Conservation (phyloP, 345 rosid genomes). For the Hypericum perforatum region DNA sequence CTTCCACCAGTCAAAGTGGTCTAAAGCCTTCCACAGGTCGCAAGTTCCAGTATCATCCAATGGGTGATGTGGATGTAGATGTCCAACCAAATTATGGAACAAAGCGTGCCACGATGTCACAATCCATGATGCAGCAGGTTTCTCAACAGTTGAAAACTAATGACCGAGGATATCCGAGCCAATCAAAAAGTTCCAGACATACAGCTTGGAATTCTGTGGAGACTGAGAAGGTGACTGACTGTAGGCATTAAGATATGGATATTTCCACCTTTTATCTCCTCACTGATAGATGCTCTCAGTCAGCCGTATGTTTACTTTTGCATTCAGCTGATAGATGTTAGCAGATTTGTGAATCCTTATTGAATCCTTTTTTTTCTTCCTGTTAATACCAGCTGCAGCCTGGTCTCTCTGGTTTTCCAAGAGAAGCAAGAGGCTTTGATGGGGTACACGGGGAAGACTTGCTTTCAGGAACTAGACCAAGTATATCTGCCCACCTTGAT, state of each 20-base stretch:
- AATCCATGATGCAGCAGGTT: constrained; percentile 23
- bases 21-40: too few species aligned
- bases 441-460: constrained; percentile 27
- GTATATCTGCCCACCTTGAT: constrained; percentile 29
- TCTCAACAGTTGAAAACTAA: constrained; percentile 25
- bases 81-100: constrained; percentile 33
- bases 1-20: too few species aligned
- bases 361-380: background rate
- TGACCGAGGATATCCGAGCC: constrained; percentile 25
- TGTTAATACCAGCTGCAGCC: constrained; percentile 21
- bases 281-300: background rate
- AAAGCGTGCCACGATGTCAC: constrained; percentile 26
- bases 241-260: background rate
- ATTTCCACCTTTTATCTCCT: background rate
- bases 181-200: constrained; percentile 34
- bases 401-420: constrained; percentile 28
- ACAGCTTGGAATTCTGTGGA: constrained; percentile 26
- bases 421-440: constrained; percentile 29
- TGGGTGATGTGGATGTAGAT: constrained; percentile 64
- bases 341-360: too few species aligned
- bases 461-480: constrained; percentile 30
- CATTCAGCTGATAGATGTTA: too few species aligned
- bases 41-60: constrained; percentile 87
- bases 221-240: constrained; percentile 49
- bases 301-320: too few species aligned